Conservation (phyloP, 139 green algal species). For the Microglena sp. region DNA sequence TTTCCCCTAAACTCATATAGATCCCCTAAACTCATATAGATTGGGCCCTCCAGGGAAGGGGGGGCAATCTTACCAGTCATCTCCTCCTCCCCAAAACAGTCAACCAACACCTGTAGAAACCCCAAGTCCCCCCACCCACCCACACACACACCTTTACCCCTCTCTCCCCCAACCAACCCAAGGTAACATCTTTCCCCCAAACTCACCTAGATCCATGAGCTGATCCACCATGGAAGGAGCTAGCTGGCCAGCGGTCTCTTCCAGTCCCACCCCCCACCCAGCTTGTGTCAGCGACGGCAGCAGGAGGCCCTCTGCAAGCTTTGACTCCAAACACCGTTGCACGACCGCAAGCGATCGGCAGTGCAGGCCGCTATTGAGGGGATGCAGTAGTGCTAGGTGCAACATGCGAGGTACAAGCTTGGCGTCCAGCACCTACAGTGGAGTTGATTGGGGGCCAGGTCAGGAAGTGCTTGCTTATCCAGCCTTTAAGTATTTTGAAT, state of each 20-base stretch:
- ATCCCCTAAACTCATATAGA: no score
- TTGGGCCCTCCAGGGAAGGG: no score
- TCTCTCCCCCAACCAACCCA: no score
- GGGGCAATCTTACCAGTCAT: no score
- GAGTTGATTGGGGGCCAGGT: not conserved
- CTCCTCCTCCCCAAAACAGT: no score
- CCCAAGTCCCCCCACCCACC: no score
- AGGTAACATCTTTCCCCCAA: no score
- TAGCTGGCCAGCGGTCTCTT: not conserved
- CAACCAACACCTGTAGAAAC: no score
- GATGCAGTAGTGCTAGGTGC: slow-evolving; percentile 11
- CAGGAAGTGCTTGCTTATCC: not conserved
- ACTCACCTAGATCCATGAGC: no score
- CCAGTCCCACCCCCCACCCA: not conserved
- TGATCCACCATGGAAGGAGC: no score
- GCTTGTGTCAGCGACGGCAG: not conserved
- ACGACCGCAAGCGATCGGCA: not conserved
- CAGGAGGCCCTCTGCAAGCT: not conserved
- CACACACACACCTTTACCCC: no score
- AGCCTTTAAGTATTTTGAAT: not conserved
- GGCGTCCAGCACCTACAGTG: slow-evolving; percentile 9
- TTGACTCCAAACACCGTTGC: not conserved
- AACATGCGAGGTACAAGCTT: slow-evolving; percentile 20
- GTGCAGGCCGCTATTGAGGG: slow-evolving; percentile 2
- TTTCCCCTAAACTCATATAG: no score